Base-by-base conservation (phyloP, 176 grass and related monocot genomes). In the Rhynchospora pubera region DNA sequence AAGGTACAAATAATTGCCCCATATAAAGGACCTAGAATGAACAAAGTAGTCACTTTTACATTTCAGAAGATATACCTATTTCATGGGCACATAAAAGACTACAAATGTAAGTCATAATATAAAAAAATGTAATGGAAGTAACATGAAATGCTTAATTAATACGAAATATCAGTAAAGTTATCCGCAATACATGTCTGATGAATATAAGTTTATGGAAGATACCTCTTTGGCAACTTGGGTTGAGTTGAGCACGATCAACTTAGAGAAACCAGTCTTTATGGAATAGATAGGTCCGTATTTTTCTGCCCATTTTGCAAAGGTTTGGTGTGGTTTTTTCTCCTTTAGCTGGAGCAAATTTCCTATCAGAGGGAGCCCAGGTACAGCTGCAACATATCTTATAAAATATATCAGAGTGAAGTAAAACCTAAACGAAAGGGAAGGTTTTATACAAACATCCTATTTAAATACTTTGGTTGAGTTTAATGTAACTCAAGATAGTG, bases 281-380 rank as follows among this genome's bases (percentile, higher is more conserved):
- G 87, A 86, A 83, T 98, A 98, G 47, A 98, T 91, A 52, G 92
- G 85, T 45, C 95, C 95, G 82, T 89, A 93, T 85, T 57, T 76
- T 78, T 94, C 84, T 12, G 90, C 86, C 95, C 92, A 94, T 80
- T 88, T 93, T 30, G 89, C 70, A 83, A 98, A 98, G 3, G 92
- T 91, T 39, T 79, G 77, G 47, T 94, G 87, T n/a, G 95, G 92
- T 42, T 93, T 98, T 69, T 93, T 98, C 62, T 94, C 92, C 85
- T 94, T 98, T 50, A 94, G 30, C 76, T 98, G 92, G 53, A 77
- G 87, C 80, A 98, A 61, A 84, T 98, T 98, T 32, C 95, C 95
- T 84, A 93, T 80, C 71, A 98, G 73, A 55, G 92, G 95, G 77
- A 89, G 79, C 57, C 92, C 95, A 87, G 90, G 90, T 69, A 98